Percentiles rank a stretch among this genome's conserved stretches.
These are phyloP conservation scores for Chamaecrista fasciculata DNA, from an alignment of 306 rosid genomes.

Conservation along the genomic window DNA sequence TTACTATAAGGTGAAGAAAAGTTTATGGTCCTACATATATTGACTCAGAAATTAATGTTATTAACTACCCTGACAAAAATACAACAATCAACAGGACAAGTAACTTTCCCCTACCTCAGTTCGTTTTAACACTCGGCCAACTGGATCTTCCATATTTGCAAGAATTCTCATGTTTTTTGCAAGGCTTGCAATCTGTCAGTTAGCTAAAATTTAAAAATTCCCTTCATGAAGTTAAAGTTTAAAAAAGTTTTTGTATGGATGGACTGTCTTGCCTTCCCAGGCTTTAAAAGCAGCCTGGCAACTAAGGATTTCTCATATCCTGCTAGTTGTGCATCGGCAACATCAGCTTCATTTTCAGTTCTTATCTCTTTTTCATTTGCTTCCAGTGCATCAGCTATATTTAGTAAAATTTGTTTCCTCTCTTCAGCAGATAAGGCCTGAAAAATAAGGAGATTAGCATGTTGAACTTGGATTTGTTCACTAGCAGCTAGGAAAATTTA, in stretches of 20 bases:
- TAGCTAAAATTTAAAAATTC: slow-evolving; percentile 3
- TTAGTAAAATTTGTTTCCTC: slow-evolving; percentile 75
- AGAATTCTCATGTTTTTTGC: slow-evolving; percentile 74
- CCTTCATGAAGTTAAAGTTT: slow-evolving; percentile 8
- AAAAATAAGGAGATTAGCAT: slow-evolving; percentile 33
- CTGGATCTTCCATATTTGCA: slow-evolving; percentile 97
- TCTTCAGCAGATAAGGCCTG: slow-evolving; percentile 81
- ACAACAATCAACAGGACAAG: slow-evolving; percentile 2
- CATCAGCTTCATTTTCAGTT: slow-evolving; percentile 85
- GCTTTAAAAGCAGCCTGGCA: slow-evolving; percentile 76
- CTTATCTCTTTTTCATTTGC: slow-evolving; percentile 58
- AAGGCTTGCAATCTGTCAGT: slow-evolving; percentile 72
- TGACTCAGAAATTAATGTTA: neutral
- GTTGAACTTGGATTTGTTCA: slow-evolving; percentile 18
- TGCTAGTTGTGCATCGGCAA: slow-evolving; percentile 65
- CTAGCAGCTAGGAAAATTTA: slow-evolving; percentile 10
- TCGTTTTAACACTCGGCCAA: slow-evolving; percentile 70
- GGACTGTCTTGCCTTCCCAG: slow-evolving; percentile 66
- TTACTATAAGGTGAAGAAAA: neutral
- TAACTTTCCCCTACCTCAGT: slow-evolving; percentile 60
- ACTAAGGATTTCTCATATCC: slow-evolving; percentile 84
- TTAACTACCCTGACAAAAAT: slow-evolving; percentile 15
- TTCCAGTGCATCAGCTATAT: slow-evolving; percentile 90
- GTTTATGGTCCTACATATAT: neutral
- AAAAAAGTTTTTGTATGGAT: slow-evolving; percentile 3